These are phyloP conservation scores for Colletotrichum tropicale DNA, from an alignment of 2,329 filamentous ascomycete species.

Conservation along the genomic window DNA sequence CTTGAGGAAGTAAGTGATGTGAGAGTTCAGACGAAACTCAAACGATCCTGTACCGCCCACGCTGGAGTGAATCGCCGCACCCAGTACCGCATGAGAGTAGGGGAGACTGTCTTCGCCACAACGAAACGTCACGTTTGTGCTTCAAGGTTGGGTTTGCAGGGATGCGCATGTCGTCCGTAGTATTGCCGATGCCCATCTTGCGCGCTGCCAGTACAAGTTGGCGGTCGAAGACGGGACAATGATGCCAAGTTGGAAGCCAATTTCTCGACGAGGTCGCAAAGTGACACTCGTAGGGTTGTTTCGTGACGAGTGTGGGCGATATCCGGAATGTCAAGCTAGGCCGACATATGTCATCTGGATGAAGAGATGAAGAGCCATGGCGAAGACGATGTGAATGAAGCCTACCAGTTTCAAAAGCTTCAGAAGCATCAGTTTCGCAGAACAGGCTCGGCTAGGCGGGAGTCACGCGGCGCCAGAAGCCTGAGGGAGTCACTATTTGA, in stretches of 20 bases:
- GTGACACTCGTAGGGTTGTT: neutral
- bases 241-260: neutral
- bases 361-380: neutral
- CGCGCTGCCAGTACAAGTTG: neutral
- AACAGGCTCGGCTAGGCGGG: neutral
- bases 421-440: neutral
- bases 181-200: neutral
- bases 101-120: neutral
- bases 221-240: neutral
- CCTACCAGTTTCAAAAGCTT: neutral
- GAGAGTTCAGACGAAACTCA: slow-evolving; percentile 2
- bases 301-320: neutral
- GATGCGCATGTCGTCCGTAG: neutral
- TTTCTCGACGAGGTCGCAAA: neutral
- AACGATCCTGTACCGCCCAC: neutral
- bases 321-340: neutral
- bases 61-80: neutral
- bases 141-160: neutral
- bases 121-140: slow-evolving; percentile 14
- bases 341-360: slow-evolving; percentile 9
- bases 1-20: neutral
- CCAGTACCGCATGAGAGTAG: neutral
- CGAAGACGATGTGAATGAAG: neutral
- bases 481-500: neutral
- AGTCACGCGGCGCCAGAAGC: neutral